phyloP scores from a whole-genome alignment of 805 yeast species.

The Isabelozyma gotoi region DNA sequence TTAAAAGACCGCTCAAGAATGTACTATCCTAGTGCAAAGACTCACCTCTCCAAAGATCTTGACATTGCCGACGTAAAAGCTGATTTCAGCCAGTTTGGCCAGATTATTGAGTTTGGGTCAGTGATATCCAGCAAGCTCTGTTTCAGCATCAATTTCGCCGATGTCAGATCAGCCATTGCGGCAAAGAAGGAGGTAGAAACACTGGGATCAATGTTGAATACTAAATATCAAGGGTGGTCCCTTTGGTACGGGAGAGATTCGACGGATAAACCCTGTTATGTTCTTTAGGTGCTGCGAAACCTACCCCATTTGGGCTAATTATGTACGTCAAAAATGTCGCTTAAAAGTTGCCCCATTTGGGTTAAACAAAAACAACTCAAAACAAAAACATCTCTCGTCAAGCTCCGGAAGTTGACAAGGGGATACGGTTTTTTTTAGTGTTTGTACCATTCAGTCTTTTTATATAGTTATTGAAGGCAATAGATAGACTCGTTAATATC shows the following conservation, averaged over 20 bases:
- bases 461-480: slow-evolving; percentile 3
- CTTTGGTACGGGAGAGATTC: slow-evolving; percentile 68
- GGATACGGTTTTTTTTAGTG: slow-evolving; percentile 1
- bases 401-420: not conserved
- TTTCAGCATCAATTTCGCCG: slow-evolving; percentile 58
- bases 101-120: slow-evolving; percentile 60
- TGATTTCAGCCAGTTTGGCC: slow-evolving; percentile 60
- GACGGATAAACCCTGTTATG: slow-evolving; percentile 54
- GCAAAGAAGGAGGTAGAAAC: slow-evolving; percentile 50
- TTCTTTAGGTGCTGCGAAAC: slow-evolving; percentile 4
- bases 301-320: not conserved
- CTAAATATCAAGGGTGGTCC: slow-evolving; percentile 58
- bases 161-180: slow-evolving; percentile 56
- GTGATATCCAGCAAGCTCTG: slow-evolving; percentile 66
- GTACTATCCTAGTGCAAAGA: slow-evolving; percentile 44
- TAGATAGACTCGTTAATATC: not conserved
- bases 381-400: not conserved
- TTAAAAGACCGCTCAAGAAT: slow-evolving; percentile 19
- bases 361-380: not conserved
- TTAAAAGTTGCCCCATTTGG: not conserved
- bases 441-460: slow-evolving; percentile 2
- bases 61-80: slow-evolving; percentile 41
- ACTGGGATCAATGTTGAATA: slow-evolving; percentile 30
- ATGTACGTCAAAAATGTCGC: not conserved
- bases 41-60: slow-evolving; percentile 43